Evolutionary conservation across 2,329 filamentous ascomycete genomes (phyloP).

Genomic region (Xylaria sp.): DNA sequence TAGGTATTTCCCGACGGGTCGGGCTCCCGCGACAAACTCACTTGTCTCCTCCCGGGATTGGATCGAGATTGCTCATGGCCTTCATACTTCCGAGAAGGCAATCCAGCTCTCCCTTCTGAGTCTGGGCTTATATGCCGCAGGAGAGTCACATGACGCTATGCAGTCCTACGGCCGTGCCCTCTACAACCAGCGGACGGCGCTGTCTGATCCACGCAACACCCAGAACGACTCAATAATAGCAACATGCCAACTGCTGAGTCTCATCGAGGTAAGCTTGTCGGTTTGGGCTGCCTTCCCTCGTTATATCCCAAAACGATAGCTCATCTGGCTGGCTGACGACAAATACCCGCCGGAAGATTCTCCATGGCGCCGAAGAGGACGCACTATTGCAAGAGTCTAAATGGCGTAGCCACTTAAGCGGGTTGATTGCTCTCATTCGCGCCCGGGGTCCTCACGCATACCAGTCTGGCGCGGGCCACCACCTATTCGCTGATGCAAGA

Average conservation of each 20-base stretch:
- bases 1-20: conserved; percentile 31
- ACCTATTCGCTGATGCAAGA: conserved; percentile 33
- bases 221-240: conserved; percentile 31
- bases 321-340: conserved; percentile 14
- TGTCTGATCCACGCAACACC: not conserved
- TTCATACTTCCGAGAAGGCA: conserved; percentile 30
- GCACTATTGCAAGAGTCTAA: conserved; percentile 27
- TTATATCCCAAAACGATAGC: not conserved
- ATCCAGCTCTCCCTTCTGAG: conserved; percentile 32
- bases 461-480: conserved; percentile 33
- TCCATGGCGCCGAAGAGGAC: conserved; percentile 32
- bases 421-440: conserved; percentile 33
- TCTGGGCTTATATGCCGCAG: conserved; percentile 34
- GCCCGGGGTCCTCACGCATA: conserved; percentile 33
- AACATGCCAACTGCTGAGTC: conserved; percentile 35
- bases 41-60: conserved; percentile 24
- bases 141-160: conserved; percentile 28
- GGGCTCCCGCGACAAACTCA: not conserved
- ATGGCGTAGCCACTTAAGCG: conserved; percentile 35
- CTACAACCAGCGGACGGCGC: conserved; percentile 19
- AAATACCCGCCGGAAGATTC: conserved; percentile 17
- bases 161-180: conserved; percentile 34
- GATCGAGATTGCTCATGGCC: conserved; percentile 35
- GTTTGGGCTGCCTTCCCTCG: not conserved
- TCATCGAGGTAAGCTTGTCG: conserved; percentile 36